Base-by-base conservation (phyloP, 768 basidiomycete genomes). In the Kwoniella botswanensis region DNA sequence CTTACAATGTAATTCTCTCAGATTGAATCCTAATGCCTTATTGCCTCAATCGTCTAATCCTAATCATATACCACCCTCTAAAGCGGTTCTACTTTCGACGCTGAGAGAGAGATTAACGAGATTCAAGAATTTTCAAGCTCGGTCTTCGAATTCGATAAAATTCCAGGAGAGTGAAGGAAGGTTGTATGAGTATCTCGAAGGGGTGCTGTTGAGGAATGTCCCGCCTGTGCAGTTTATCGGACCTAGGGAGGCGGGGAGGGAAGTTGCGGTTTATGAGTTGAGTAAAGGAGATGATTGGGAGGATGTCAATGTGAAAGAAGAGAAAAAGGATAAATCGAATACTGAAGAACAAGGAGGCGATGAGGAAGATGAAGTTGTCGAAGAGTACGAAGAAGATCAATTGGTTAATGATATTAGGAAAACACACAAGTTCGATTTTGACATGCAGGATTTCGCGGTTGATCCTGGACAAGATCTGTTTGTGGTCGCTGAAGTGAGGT, bases 141-240 rank as follows among this genome's bases (percentile, higher is more conserved):
- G 68, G n/a, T 56, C 55, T 4, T 67, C 52, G 1, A 67, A 63
- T 21, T 62, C 53, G 5, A 55, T 77, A 10, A 63, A 72, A 29
- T 73, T 81, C 26, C 67, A 75, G 24, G 78, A 79, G 46, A 56
- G 68, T 12, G 82, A 83, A 66, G 78, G 82, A 13, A 72, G 73
- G 54, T 63, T 83, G 52, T 83, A 83, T 69, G 82, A 83, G 61
- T 83, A 81, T 42, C 72, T 83, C 1, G 82, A 83, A 65, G 82
- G 82, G 2, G 66, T 76, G 1, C 57, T 83, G 18, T 44, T 83
- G 26, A 67, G 79, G 22, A 73, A 75, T 60, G 71, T 79, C 11
- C 56, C 62, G 6, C 69, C 63, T 0, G 11, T n/a, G 11, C 58
- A 26, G 13, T n/a, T n/a, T 5, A 71, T 67, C 1, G 68, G 71